Evolutionary conservation across 2,329 filamentous ascomycete species (phyloP), one percentile per base, ranked within the genome.

Genomic region (Sporothrix pallida): DNA sequence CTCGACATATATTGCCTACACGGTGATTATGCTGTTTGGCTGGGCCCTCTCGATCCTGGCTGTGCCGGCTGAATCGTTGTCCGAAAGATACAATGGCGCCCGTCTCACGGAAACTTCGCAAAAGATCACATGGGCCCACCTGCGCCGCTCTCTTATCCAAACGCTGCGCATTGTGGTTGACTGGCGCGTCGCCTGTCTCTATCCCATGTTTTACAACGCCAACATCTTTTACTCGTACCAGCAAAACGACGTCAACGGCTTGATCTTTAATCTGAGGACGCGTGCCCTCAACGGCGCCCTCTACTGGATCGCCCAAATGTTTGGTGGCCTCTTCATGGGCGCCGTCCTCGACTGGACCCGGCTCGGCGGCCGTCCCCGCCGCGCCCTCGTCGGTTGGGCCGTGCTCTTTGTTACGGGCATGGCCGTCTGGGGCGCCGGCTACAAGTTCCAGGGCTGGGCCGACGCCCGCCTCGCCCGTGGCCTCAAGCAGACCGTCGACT

Each of bases 191-290:
- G 76, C 83, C 8, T 84, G 81, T 75, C 83, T 95, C 26, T 95
- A 94, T 83, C 92, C 92, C 78, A 92, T 94, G 90, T 95, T 95
- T 84, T 87, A 92, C 80, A 88, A 90, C 68, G 92, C 90, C 80
- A 95, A 88, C 77, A 82, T 86, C 72, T 88, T 88, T 78, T 88
- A 88, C 67, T 86, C 85, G 60, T 88, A 88, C 78, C 87, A 88
- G 78, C 86, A 87, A 75, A 87, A 88, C 78, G 81, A 82, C 74
- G 86, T 88, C 79, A 89, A 89, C 79, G 85, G 84, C 12, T 81
- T 83, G 74, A 84, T 84, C 48, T 89, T 89, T 81, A 86, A 87
- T 77, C 85, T 87, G 72, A 85, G 87, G 73, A 85, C 86, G 2
- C 86, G 87, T n/a, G 85, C 87, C 3, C 83, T 88, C 65, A 88